A percentile compares a stretch with the other conserved stretches of the same genome.
Evolutionary conservation across 2,329 filamentous ascomycete species (phyloP).

Genomic region (Trichoderma pleuroti): DNA sequence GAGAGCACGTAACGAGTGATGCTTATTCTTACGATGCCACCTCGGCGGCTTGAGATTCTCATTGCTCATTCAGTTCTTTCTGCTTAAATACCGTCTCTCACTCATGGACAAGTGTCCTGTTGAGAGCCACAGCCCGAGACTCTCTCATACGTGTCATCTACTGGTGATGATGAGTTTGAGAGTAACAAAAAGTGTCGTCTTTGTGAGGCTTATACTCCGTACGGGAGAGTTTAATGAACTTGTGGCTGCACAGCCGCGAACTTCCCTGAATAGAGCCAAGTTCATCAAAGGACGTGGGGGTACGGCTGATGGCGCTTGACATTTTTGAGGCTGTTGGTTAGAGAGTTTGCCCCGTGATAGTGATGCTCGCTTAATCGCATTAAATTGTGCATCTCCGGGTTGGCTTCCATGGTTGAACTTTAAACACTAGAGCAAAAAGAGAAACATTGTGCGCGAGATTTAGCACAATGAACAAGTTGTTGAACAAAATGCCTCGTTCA

Average conservation of each 20-base stretch:
- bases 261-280: background rate
- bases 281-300: background rate
- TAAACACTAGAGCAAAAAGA: background rate
- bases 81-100: background rate
- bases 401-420: background rate
- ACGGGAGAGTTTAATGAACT: background rate
- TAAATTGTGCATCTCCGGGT: background rate
- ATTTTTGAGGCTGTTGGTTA: background rate
- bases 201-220: background rate
- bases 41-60: background rate
- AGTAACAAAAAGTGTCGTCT: background rate
- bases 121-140: background rate
- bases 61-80: background rate
- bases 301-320: background rate
- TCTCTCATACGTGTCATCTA: constrained; percentile 13
- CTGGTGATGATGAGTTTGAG: background rate
- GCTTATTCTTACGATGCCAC: background rate
- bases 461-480: background rate
- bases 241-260: background rate
- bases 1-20: background rate
- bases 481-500: background rate
- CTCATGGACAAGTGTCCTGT: constrained; percentile 13
- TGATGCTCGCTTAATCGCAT: background rate
- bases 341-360: background rate
- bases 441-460: background rate